Evolutionary conservation across 768 basidiomycete genomes (phyloP).

Genomic region (Mycena leptocephala): DNA sequence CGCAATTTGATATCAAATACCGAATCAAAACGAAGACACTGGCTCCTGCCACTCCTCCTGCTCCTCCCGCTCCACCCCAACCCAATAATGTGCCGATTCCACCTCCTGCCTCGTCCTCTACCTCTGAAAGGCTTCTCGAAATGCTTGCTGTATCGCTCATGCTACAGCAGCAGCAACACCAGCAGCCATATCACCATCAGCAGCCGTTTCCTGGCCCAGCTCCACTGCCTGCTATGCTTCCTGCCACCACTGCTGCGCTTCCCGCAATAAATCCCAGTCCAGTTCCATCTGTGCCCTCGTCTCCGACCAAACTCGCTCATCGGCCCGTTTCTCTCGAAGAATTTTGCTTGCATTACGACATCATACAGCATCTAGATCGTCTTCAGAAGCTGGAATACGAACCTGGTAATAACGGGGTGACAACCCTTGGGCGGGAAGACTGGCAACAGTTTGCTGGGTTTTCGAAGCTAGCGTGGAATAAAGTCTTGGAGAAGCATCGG

Average conservation of each 20-base stretch:
- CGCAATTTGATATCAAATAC: background rate
- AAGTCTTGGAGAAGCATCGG: too few species aligned
- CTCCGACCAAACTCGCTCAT: background rate
- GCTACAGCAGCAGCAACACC: background rate
- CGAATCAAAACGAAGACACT: background rate
- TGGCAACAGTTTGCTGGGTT: too few species aligned
- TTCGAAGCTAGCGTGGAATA: too few species aligned
- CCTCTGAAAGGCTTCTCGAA: background rate
- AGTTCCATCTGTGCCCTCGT: background rate
- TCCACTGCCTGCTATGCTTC: background rate
- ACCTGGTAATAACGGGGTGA: too few species aligned
- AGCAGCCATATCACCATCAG: background rate
- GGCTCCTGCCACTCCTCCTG: background rate
- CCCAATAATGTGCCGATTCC: background rate
- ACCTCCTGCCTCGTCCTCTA: background rate
- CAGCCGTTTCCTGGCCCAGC: background rate
- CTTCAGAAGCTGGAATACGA: too few species aligned
- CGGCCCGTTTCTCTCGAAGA: background rate
- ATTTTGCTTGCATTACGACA: background rate
- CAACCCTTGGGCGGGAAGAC: too few species aligned
- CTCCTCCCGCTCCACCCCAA: background rate
- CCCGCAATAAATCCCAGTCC: background rate
- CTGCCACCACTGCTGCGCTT: background rate
- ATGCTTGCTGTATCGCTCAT: background rate
- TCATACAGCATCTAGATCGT: background rate